A percentile compares a stretch with the other conserved stretches of the same genome.
phyloP scores from a whole-genome alignment of 306 rosid genomes.

The Fragaria vesca region DNA sequence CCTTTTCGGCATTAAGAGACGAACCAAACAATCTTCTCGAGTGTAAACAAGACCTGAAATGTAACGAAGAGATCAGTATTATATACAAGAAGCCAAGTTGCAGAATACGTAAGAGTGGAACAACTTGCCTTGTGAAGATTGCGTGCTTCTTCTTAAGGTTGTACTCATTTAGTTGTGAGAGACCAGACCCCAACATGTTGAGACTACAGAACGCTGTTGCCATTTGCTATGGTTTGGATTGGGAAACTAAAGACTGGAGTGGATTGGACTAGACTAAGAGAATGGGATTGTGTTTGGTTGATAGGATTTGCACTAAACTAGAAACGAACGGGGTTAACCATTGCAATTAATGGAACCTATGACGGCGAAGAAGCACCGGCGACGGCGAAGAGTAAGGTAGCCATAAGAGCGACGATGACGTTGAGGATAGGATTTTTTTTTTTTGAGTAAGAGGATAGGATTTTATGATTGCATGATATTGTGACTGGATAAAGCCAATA shows the following conservation, averaged over 20 bases:
- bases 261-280: neutral
- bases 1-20: slow-evolving; percentile 6
- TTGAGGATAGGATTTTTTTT: no score
- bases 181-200: slow-evolving; percentile 23
- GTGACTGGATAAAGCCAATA: no score
- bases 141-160: slow-evolving; percentile 6
- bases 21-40: slow-evolving; percentile 17
- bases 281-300: neutral
- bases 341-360: neutral
- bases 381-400: neutral
- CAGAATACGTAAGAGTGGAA: slow-evolving; percentile 2
- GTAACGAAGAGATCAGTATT: neutral
- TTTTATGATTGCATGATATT: no score
- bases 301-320: neutral
- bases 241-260: neutral
- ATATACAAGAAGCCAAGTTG: neutral
- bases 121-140: slow-evolving; percentile 37
- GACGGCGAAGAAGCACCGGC: neutral
- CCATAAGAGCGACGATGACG: neutral
- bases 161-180: slow-evolving; percentile 27
- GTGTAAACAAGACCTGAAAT: slow-evolving; percentile 17
- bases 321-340: neutral
- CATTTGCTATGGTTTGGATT: slow-evolving; percentile 26
- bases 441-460: no score
- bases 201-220: slow-evolving; percentile 43